Evolutionary conservation across 345 rosid species (phyloP), one percentile per base, ranked within the genome.

Genomic region (Citrus unshiu): DNA sequence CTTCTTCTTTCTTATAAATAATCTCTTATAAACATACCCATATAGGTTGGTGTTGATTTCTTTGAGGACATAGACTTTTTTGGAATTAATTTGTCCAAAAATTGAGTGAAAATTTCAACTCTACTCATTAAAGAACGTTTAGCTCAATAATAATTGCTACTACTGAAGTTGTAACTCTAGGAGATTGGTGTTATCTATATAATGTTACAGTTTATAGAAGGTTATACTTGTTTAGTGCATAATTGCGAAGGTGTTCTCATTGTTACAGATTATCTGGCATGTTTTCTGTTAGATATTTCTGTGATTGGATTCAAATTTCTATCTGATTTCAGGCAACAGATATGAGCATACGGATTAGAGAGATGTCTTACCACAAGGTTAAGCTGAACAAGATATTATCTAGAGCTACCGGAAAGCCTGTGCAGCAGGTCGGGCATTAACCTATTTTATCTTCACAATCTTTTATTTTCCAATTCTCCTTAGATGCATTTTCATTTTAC

Each of bases 301-400:
- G 13, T 58, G 30, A 22, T 56, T 9, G 58, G 51, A 25, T 60
- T 37, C n/a, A n/a, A 34, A 72, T 24, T 35, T 86, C 57, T 68
- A 27, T 83, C 24, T 78, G 62, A 73, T 84, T 82, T 75, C 91
- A 95, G 99, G 91, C 93, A 7, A 86, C 90, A 27, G 97, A 92
- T 25, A 86, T 89, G 92, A 75, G 91, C 51, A 93, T 93, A 61
- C 85, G 93, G 35, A 85, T 88, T 18, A 86, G 94, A 80, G 99
- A 95, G 85, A 90, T 93, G 96, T 81, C 79, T 73, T 91, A 95
- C 86, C 93, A 89, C 81, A 92, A 86, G 77, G 79, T 89, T 76
- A 93, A 92, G 89, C 87, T 93, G 2, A 88, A 90, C 87, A 95
- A 95, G 85, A 92, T 91, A 72, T 74, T 93, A 64, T 92, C 99